These are phyloP conservation scores for Coccomyxa sp. DNA, from an alignment of 139 green algal genomes.

Conservation along the genomic window DNA sequence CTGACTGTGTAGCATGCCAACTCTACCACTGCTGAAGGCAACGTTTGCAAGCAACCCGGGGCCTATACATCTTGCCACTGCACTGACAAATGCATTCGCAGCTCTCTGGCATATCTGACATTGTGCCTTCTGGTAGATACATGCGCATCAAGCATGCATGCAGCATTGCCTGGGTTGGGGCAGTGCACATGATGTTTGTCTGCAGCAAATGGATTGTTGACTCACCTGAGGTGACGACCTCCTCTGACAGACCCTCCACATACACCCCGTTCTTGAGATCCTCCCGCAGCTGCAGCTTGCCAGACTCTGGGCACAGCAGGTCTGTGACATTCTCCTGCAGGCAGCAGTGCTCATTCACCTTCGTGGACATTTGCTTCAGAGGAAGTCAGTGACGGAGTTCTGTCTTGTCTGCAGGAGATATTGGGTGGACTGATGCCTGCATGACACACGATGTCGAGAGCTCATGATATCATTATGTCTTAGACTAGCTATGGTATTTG, in stretches of 20 bases:
- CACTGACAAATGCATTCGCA: too few species aligned
- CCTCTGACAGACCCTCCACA: constrained; percentile 76
- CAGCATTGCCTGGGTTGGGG: not conserved
- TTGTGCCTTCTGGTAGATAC: not conserved
- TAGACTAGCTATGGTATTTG: not conserved
- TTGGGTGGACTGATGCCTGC: not conserved
- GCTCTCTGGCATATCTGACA: too few species aligned
- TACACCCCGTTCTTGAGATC: constrained; percentile 66
- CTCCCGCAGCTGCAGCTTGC: constrained; percentile 60
- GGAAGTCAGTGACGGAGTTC: not conserved
- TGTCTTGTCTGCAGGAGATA: not conserved
- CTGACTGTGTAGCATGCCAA: too few species aligned
- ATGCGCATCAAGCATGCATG: not conserved
- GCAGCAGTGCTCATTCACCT: not conserved
- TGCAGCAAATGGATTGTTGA: not conserved
- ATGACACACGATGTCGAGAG: not conserved
- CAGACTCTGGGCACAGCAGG: constrained; percentile 52
- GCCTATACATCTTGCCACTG: too few species aligned
- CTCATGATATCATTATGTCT: not conserved
- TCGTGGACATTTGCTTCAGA: not conserved
- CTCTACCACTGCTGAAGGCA: too few species aligned
- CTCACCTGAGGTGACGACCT: constrained; percentile 30
- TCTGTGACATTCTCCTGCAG: constrained; percentile 70
- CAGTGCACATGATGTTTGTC: not conserved
- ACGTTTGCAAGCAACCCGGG: too few species aligned